Evolutionary conservation across 1,284 basidiomycete species (phyloP).

Genomic region (Austroboletus niveus): DNA sequence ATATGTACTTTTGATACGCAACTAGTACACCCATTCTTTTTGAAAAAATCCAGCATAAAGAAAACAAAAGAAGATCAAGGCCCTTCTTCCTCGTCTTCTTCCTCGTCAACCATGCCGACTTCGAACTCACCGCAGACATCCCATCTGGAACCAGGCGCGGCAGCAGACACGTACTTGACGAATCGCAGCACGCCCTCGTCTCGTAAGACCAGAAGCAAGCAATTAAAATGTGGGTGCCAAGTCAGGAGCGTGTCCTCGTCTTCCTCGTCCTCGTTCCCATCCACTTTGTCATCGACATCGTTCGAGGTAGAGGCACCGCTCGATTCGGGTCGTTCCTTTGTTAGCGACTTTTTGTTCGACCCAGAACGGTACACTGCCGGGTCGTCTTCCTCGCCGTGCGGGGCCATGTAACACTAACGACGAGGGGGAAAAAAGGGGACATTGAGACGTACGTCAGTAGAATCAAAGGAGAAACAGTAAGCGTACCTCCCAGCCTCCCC

Average conservation of each 20-base stretch:
- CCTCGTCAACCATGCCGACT: slow-evolving; percentile 60
- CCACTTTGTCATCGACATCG: slow-evolving; percentile 22
- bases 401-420: slow-evolving; percentile 86
- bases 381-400: slow-evolving; percentile 90
- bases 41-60: too few relatives aligned
- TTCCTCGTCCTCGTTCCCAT: slow-evolving; percentile 35
- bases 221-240: slow-evolving; percentile 89
- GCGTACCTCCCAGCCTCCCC: slow-evolving; percentile 91
- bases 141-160: slow-evolving; percentile 86
- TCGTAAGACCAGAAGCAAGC: slow-evolving; percentile 84
- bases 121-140: slow-evolving; percentile 90
- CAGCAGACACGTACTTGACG: slow-evolving; percentile 90
- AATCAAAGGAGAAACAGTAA: not conserved
- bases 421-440: not conserved
- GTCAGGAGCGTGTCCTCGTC: slow-evolving; percentile 81
- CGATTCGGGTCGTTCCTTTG: slow-evolving; percentile 14
- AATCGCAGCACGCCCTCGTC: slow-evolving; percentile 94
- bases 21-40: too few relatives aligned
- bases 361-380: slow-evolving; percentile 89
- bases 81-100: slow-evolving; percentile 20
- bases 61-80: slow-evolving; percentile 5
- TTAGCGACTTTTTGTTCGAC: slow-evolving; percentile 45
- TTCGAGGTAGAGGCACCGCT: slow-evolving; percentile 15
- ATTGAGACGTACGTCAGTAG: not conserved
- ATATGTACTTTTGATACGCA: too few relatives aligned